phyloP scores from a whole-genome alignment of 1,284 basidiomycete genomes.

The Marasmius fiardii region DNA sequence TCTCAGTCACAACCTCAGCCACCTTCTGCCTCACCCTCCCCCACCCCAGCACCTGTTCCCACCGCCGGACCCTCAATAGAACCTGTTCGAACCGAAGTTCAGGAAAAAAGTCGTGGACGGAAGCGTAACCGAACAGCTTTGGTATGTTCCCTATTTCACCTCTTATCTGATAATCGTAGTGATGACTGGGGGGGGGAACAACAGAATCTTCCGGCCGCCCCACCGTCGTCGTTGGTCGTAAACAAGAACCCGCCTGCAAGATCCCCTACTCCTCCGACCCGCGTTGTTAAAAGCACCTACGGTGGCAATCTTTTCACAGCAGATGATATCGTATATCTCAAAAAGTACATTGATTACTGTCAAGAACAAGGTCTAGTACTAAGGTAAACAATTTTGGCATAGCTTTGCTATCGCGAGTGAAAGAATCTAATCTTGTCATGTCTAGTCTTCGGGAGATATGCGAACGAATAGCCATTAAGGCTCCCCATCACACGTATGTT shows the following conservation, averaged over 20 bases:
- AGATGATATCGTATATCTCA: slow-evolving; percentile 75
- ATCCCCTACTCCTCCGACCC: slow-evolving; percentile 74
- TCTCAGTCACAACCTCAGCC: slow-evolving; percentile 18
- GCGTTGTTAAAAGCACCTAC: slow-evolving; percentile 82
- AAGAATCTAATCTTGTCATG: background rate
- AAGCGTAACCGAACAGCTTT: slow-evolving; percentile 54
- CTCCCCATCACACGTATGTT: slow-evolving; percentile 19
- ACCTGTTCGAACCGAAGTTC: slow-evolving; percentile 10
- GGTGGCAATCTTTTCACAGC: slow-evolving; percentile 80
- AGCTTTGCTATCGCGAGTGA: background rate
- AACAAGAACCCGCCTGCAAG: slow-evolving; percentile 66
- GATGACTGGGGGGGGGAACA: slow-evolving; percentile 22
- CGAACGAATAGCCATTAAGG: slow-evolving; percentile 78
- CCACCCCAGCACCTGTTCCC: background rate
- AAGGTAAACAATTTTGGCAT: slow-evolving; percentile 41
- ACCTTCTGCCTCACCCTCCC: slow-evolving; percentile 32
- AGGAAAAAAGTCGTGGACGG: slow-evolving; percentile 47
- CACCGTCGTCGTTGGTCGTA: slow-evolving; percentile 59
- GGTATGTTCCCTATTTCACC: slow-evolving; percentile 29
- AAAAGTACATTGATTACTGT: slow-evolving; percentile 82
- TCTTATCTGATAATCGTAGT: background rate
- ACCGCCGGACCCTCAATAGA: slow-evolving; percentile 26
- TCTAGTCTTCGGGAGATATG: slow-evolving; percentile 77
- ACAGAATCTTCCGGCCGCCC: slow-evolving; percentile 46
- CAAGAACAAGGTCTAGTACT: slow-evolving; percentile 78